Base-by-base conservation (phyloP, 2,329 filamentous ascomycete genomes). In the Talaromyces albobiverticillius region DNA sequence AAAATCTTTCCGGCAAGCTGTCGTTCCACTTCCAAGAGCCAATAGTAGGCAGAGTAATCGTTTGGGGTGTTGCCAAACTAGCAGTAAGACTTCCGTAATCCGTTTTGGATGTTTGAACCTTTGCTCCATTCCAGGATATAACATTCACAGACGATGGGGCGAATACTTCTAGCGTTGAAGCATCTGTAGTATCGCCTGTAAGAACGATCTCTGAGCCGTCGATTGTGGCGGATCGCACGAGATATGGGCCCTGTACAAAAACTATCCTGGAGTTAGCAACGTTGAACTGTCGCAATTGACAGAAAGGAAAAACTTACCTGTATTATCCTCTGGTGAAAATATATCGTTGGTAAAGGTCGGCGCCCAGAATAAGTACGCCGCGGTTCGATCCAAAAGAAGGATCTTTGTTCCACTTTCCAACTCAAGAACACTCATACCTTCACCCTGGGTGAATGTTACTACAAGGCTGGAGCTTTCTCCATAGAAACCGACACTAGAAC, bases 321-420 rank as follows among this genome's bases (percentile, higher is more conserved):
- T 80, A 40, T 78, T 68, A 25, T 77, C 70, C 2, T 71, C 72
- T 0, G 70, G 68, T 0, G 76, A 73, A 20, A 73, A 64, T 0
- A 80, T 79, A 55, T 83, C 65, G 4, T 71, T 72, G 0, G 72
- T 76, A 7, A 82, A 68, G 1, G 76, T 69, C 3, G 82, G 79
- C 0, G 78, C 79, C 76, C 81, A 85, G 63, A 84, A 82, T 0
- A 73, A 67, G 61, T 83, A 84, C 0, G 82, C 82, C 0, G 78
- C 68, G 1, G 73, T 67, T 10, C 82, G 72, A 57, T 85, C 81
- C 13, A 84, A 68, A 1, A 85, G 65, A 14, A 83, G 72, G 9
- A 82, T 72, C 1, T 75, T 68, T 1, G 79, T 68, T 0, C 77
- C 76, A 51, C 80, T 77, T 3, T 72, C 70, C 8, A 80, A 65